Base-by-base conservation (phyloP, 1,284 basidiomycete genomes). In the Leccinum ponderosum region DNA sequence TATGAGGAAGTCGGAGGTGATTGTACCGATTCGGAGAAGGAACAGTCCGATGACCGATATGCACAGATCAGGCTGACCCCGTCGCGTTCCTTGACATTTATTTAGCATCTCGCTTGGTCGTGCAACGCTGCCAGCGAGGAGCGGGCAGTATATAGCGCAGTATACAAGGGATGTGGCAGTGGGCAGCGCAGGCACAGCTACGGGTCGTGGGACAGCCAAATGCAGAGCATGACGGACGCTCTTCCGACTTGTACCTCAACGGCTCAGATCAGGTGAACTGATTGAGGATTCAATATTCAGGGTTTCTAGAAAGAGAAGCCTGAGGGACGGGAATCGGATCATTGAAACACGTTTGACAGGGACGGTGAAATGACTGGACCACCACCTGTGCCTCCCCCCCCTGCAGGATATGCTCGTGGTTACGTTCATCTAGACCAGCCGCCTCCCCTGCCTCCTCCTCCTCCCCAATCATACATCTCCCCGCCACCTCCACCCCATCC, bases 371-470 rank as follows among this genome's bases (percentile, higher is more conserved):
- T 14, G 9, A 14, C 6, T 68, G 68, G 66, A 22, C 55, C 42
- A 61, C 71, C 71, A 53, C 73, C 70, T 14, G 62, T 71, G 11
- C 73, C 73, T 61, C 70, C 71, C 0, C 61, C 35, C 11, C 71
- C 72, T 15, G 17, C 62, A 20, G 55, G 50, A 17, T 62, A 59
- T 17, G 20, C 56, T 15, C 11, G 33, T 33, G 37, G 59, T 57
- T 61, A 62, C 61, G 59, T 61, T 42, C 56, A 42, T 57, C 53
- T 15, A 27, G 53, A 65, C 51, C 73, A 63, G 56, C 71, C 70
- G 25, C 76, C 78, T 5, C 80, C 81, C 0, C 33, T 81, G 1
- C 81, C 82, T 2, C 81, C 81, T n/a, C 72, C 76, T 1, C 81
- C 81, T 7, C 75, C 76, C 2, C 65, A 6, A 1, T 61, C 75